Evolutionary conservation across 225 moss, liverwort and hornwort genomes (phyloP), one percentile per base, ranked within the genome.

Genomic region (Bryum argenteum): DNA sequence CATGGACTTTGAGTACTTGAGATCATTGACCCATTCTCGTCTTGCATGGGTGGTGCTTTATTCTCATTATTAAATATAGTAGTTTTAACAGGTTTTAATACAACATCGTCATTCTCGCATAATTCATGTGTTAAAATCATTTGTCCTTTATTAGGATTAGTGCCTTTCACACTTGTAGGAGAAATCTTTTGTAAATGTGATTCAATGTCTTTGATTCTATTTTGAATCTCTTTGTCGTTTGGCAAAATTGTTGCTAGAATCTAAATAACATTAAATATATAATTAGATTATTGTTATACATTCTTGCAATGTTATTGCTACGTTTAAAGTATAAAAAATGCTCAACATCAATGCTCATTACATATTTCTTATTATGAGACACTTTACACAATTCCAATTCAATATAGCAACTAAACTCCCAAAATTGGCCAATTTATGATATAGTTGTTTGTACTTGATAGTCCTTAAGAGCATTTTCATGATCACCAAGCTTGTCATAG

Each of bases 401-500:
- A 26, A 26, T 26, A 26, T 26, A 26, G 26, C 26, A 26, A 26
- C 26, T 26, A 26, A 26, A 26, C 4, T 40, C 4, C 6, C 1
- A 21, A 62, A 40, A 62, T 21, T 8, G 7, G 8, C 43, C 43
- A 22, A 41, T 21, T 21, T 21, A 11, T 1, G 11, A 0, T 61
- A 0, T 43, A n/a, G 11, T 26, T 0, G 1, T 18, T 3, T 44
- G 20, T 24, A 85, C 85, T 66, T 77, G 73, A 39, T 79, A 85
- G 47, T 85, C 82, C 0, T 51, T 40, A 1, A 85, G 42, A 54
- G 82, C 77, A 58, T 24, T 66, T 56, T 77, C 6, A 5, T 80
- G 24, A 44, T 86, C 67, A 28, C 80, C 74, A 74, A 86, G 74
- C 15, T 75, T 82, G 6, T 74, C 16, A n/a, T 58, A 9, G 21